Evolutionary conservation across 2,329 filamentous ascomycete genomes (phyloP).

Genomic region (Falciphora oryzae): DNA sequence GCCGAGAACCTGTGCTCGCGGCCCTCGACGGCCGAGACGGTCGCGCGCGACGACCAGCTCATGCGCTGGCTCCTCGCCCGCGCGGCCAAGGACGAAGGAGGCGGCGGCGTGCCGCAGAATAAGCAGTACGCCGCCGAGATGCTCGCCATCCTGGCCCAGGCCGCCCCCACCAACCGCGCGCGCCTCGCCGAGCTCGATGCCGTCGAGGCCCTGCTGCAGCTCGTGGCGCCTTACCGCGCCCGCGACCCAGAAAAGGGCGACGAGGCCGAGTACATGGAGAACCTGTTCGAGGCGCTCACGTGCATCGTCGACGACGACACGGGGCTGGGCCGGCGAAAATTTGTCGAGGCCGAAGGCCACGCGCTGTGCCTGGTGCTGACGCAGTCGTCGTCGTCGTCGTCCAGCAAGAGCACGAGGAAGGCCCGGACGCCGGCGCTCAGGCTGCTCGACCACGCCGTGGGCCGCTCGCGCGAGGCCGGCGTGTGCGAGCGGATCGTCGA

Average conservation of each 20-base stretch:
- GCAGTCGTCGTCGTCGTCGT: slow-evolving; percentile 45
- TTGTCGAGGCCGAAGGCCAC: slow-evolving; percentile 84
- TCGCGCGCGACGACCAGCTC: slow-evolving; percentile 63
- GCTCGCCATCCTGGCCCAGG: slow-evolving; percentile 80
- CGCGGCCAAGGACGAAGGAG: slow-evolving; percentile 60
- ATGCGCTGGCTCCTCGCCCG: slow-evolving; percentile 71
- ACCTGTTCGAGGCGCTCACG: slow-evolving; percentile 81
- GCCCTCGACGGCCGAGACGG: slow-evolving; percentile 59
- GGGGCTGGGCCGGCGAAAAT: slow-evolving; percentile 66
- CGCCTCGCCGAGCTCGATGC: slow-evolving; percentile 62
- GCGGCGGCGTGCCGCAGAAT: slow-evolving; percentile 65
- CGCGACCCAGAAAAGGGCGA: slow-evolving; percentile 81
- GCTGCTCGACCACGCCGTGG: slow-evolving; percentile 74
- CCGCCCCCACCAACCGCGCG: slow-evolving; percentile 58
- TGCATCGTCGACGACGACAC: slow-evolving; percentile 79
- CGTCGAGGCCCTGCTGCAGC: slow-evolving; percentile 73
- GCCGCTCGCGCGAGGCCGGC: slow-evolving; percentile 24
- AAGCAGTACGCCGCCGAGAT: slow-evolving; percentile 94
- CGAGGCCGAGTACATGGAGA: slow-evolving; percentile 93
- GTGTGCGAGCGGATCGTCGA: slow-evolving; percentile 76
- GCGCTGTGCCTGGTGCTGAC: slow-evolving; percentile 92
- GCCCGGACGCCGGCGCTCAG: slow-evolving; percentile 59
- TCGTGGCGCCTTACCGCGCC: slow-evolving; percentile 79
- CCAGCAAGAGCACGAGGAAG: slow-evolving; percentile 62
- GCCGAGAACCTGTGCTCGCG: slow-evolving; percentile 82